These are phyloP conservation scores for Nemania sp. DNA, from an alignment of 2,329 filamentous ascomycete genomes.

Conservation along the genomic window DNA sequence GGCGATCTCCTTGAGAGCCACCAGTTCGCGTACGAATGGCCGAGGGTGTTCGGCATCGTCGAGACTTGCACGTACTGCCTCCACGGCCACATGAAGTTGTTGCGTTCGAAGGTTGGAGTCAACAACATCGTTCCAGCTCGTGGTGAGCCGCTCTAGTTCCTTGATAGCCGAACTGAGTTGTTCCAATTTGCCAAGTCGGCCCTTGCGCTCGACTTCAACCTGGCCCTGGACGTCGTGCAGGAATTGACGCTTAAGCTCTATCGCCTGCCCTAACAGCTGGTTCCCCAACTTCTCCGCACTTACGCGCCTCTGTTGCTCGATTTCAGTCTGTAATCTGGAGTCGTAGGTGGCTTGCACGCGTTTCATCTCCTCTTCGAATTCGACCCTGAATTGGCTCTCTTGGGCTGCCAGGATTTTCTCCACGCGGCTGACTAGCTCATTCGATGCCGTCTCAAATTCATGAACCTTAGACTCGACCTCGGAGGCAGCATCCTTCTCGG, in stretches of 20 bases:
- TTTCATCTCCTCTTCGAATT: slow-evolving; percentile 85
- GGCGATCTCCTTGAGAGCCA: slow-evolving; percentile 91
- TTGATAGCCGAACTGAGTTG: slow-evolving; percentile 77
- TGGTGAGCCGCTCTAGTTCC: slow-evolving; percentile 84
- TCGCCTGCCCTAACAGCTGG: slow-evolving; percentile 84
- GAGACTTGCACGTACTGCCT: slow-evolving; percentile 84
- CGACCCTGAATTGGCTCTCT: slow-evolving; percentile 79
- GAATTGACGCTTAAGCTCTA: slow-evolving; percentile 85
- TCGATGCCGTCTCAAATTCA: slow-evolving; percentile 85
- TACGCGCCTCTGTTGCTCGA: slow-evolving; percentile 77
- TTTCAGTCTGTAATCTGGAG: slow-evolving; percentile 74
- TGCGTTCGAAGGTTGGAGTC: slow-evolving; percentile 91
- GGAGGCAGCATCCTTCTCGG: slow-evolving; percentile 71
- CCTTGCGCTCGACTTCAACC: slow-evolving; percentile 86
- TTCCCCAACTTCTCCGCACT: slow-evolving; percentile 84
- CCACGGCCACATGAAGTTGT: slow-evolving; percentile 93
- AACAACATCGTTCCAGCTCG: slow-evolving; percentile 87
- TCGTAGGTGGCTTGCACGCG: slow-evolving; percentile 78
- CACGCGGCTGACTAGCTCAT: slow-evolving; percentile 84
- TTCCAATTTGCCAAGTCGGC: slow-evolving; percentile 81
- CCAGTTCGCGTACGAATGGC: slow-evolving; percentile 90
- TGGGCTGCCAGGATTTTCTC: slow-evolving; percentile 81
- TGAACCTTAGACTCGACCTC: slow-evolving; percentile 72
- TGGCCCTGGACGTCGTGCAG: slow-evolving; percentile 74
- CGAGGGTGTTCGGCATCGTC: slow-evolving; percentile 73